These are phyloP conservation scores for Penicillium corylophilum DNA, from an alignment of 2,329 filamentous ascomycete species.

Conservation along the genomic window DNA sequence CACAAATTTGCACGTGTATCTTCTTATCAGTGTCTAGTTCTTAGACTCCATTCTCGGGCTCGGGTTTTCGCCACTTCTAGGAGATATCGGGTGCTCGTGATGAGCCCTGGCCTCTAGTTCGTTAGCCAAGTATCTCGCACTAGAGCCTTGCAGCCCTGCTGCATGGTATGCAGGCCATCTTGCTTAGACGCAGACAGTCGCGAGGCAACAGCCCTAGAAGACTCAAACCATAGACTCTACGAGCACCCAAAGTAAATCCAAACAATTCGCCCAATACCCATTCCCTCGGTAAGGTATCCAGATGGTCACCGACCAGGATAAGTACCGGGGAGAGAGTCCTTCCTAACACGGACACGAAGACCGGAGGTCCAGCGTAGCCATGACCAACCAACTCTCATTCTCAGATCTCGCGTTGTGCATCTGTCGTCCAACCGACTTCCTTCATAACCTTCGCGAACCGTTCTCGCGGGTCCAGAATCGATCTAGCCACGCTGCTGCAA, in stretches of 20 bases:
- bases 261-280: not conserved
- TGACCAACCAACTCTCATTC: not conserved
- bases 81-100: not conserved
- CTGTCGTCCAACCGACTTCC: not conserved
- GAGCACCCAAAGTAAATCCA: not conserved
- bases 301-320: not conserved
- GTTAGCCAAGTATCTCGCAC: not conserved
- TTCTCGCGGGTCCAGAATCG: not conserved
- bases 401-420: not conserved
- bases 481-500: not conserved
- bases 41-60: not conserved
- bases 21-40: not conserved
- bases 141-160: not conserved
- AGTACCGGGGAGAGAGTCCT: not conserved
- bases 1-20: not conserved
- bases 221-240: not conserved
- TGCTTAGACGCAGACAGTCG: not conserved
- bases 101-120: not conserved
- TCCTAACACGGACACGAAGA: not conserved
- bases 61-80: not conserved
- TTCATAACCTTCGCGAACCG: not conserved
- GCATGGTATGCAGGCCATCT: not conserved
- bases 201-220: not conserved
- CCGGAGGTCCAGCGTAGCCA: not conserved
- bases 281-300: not conserved